Conservation (phyloP, 1,139 yeast genomes). For the Tardiomyces blankii region DNA sequence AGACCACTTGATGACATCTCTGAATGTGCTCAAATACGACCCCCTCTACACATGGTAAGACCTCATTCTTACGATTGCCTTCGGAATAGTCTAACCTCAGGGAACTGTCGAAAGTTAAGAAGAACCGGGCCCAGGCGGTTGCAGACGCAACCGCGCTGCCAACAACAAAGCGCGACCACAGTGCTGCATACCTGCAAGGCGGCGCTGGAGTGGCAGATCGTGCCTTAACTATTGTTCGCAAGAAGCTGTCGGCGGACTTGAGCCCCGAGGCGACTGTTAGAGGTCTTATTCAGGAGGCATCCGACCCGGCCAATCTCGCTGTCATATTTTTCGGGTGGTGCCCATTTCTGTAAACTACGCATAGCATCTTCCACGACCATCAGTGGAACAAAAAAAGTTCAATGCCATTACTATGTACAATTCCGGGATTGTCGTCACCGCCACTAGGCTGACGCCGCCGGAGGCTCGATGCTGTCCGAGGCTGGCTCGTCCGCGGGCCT, state of each 20-base stretch:
- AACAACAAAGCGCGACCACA: background rate
- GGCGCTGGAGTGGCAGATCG: constrained; percentile 63
- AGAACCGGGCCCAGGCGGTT: constrained; percentile 7
- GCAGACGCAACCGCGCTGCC: background rate
- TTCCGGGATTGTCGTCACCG: background rate
- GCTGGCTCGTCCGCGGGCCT: background rate
- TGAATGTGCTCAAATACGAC: constrained; percentile 84
- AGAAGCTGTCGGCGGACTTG: constrained; percentile 60
- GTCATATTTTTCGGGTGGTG: constrained; percentile 80
- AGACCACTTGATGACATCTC: constrained; percentile 64
- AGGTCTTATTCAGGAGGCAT: constrained; percentile 70
- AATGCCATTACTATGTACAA: background rate
- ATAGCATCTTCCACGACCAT: background rate
- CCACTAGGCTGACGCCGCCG: background rate
- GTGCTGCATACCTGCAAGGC: background rate
- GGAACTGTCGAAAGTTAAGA: constrained; percentile 12
- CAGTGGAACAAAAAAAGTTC: background rate
- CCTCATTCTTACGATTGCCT: constrained; percentile 32
- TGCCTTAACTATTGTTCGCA: constrained; percentile 63
- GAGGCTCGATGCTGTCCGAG: background rate
- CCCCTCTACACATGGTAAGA: constrained; percentile 86
- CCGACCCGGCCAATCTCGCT: constrained; percentile 55
- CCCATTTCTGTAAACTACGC: constrained; percentile 12
- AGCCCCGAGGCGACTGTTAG: constrained; percentile 79
- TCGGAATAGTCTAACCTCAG: background rate